Evolutionary conservation across 805 yeast genomes (phyloP), one percentile per base, ranked within the genome.

Genomic region (Scheffersomyces ergatensis): DNA sequence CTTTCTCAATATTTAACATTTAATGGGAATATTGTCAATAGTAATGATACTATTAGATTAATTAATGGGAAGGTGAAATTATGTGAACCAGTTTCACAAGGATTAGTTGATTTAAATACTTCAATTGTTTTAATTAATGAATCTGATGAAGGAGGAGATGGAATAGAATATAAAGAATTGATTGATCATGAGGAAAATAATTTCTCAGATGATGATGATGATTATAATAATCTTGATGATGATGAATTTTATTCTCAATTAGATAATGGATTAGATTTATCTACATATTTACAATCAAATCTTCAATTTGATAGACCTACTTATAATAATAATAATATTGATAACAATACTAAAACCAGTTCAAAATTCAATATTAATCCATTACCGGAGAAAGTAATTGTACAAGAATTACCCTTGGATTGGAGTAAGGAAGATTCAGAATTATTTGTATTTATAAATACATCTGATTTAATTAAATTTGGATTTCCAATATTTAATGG

Each of bases 81-180:
- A 18, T 78, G 89, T 55, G 95, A 86, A 49, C 95, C 95, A 0
- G 71, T 78, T 2, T 78, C 75, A 32, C 95, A 86, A 55, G 96
- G 96, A 0, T 48, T 57, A 5, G 51, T 84, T 1, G 57, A 63
- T 16, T 41, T 47, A 1, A 57, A 60, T 1, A 81, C 92, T 0
- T 65, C 65, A n/a, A 61, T 87, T 2, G 73, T 81, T 2, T 60
- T 85, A 23, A 74, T 82, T 14, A 74, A 71, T 12, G 36, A 49
- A 9, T 54, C 58, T 5, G 40, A 50, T 3, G 44, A 34, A 4
- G 45, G 37, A 2, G 11, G 18, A 11, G 50, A 43, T n/a, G 36
- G 19, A 5, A 24, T 37, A n/a, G 39, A 31, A 20, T 34, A 23
- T 16, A 46, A 41, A 8, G 51, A 42, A 18, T 37, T 31, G 9